Base-by-base conservation (phyloP, 2,329 filamentous ascomycete species). In the Hysterium pulicare region DNA sequence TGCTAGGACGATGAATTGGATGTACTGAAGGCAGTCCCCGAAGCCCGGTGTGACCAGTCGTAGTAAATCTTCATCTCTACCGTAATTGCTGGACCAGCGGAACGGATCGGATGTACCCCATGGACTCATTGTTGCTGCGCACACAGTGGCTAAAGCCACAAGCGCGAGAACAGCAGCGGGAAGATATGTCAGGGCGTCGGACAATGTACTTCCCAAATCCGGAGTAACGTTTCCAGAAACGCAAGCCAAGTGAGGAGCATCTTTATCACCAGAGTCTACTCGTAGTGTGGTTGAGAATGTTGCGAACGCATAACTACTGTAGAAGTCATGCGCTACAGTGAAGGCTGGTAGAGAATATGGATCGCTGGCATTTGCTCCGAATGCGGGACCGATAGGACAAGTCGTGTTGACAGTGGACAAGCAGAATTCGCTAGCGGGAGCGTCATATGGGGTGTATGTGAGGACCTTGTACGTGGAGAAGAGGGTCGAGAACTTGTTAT, bases 41-140 rank as follows among this genome's bases (percentile, higher is more conserved):
- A 98, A 97, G 1, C 93, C 93, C 4, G 93, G 93, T 0, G 93
- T 98, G 24, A 98, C 89, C 36, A 98, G 75, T 42, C 93, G 83
- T 41, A 98, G 75, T 51, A 96, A 74, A 69, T 98, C 93, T 47
- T 88, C 87, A 56, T 98, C 93, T 54, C 91, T 83, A 26, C 93
- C 93, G 63, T 95, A 97, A 63, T 98, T 98, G 60, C 89, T 94
- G n/a, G 89, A 90, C 90, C 91, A 98, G 53, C 87, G 84, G 64
- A 97, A 97, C 16, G 91, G 77, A 62, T 98, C 87, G 6, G 82
- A 82, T 1, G 89, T 87, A 16, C 93, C 93, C 91, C 93, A 98
- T 0, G 93, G 93, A 59, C 90, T 96, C 62, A 83, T 91, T 28
- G 94, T 87, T 38, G 83, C 87, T 2, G 93, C 90, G 51, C 89